Percentiles rank a stretch among this genome's conserved stretches.
Evolutionary conservation across 2,329 filamentous ascomycete species (phyloP).

Genomic region (Teratosphaeriaceae sp.): DNA sequence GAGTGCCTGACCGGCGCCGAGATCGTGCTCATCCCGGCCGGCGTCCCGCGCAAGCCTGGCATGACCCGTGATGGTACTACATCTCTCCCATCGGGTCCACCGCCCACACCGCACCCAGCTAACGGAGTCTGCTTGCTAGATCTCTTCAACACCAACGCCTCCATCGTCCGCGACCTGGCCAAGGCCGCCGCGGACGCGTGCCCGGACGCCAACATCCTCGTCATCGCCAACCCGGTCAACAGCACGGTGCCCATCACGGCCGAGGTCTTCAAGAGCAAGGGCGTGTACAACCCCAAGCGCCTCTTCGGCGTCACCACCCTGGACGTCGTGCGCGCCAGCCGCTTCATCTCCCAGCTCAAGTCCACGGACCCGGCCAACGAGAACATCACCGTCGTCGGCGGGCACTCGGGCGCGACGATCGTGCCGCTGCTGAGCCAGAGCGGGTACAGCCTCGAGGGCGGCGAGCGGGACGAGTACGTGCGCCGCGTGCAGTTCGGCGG

Average conservation of each 20-base stretch:
- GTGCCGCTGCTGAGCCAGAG: conserved; percentile 96
- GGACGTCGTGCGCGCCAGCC: conserved; percentile 93
- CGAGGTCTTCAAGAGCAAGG: conserved; percentile 91
- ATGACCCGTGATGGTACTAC: conserved; percentile 95
- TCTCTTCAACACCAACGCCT: conserved; percentile 99
- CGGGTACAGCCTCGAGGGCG: conserved; percentile 75
- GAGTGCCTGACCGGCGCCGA: conserved; percentile 79
- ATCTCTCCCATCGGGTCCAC: no score
- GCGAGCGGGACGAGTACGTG: conserved; percentile 69
- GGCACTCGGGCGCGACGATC: conserved; percentile 97
- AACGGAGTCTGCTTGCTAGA: conserved; percentile 46
- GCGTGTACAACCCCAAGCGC: conserved; percentile 98
- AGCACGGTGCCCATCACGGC: conserved; percentile 96
- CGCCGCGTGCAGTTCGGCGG: conserved; percentile 97
- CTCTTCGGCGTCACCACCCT: conserved; percentile 99
- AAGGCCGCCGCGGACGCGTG: conserved; percentile 85
- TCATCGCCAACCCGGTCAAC: conserved; percentile 99
- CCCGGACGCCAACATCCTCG: conserved; percentile 88
- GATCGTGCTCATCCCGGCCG: conserved; percentile 94
- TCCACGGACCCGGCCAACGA: conserved; percentile 81
- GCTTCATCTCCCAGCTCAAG: conserved; percentile 96
- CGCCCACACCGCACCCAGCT: not conserved
- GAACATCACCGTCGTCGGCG: conserved; percentile 93
- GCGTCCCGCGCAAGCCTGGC: conserved; percentile 97
- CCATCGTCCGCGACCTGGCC: conserved; percentile 96